Conservation (phyloP, 495 filamentous ascomycete species). For the Annulohypoxylon bovei region DNA sequence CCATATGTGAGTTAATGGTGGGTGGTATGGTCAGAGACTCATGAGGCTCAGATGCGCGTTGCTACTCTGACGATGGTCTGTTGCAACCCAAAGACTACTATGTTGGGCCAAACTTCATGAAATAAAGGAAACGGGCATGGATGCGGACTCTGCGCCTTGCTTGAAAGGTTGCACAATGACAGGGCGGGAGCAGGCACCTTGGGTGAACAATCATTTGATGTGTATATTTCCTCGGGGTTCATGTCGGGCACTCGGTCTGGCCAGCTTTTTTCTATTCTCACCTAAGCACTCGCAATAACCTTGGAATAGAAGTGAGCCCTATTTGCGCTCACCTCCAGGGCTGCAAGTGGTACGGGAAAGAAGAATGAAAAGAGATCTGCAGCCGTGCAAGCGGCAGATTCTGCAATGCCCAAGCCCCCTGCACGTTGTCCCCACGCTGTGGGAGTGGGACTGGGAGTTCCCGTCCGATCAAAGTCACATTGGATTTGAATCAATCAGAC, state of each 20-base stretch:
- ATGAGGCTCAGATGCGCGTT: slow-evolving; percentile 35
- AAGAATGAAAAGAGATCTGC: slow-evolving; percentile 21
- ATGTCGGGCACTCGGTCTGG: background rate
- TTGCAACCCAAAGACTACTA: slow-evolving; percentile 24
- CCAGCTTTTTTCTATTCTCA: slow-evolving; percentile 10
- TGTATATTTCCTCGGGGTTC: background rate
- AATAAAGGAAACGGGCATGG: background rate
- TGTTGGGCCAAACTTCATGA: slow-evolving; percentile 22
- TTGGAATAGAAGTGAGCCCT: slow-evolving; percentile 11
- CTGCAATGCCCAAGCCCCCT: slow-evolving; percentile 17
- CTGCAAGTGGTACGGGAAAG: slow-evolving; percentile 2
- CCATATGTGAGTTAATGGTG: background rate
- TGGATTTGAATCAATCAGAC: slow-evolving; percentile 22
- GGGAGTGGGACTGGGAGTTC: slow-evolving; percentile 19
- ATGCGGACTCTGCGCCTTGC: slow-evolving; percentile 33
- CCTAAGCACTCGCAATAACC: slow-evolving; percentile 25
- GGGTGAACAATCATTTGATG: slow-evolving; percentile 5
- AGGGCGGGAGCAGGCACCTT: slow-evolving; percentile 1
- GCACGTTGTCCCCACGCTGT: slow-evolving; percentile 12
- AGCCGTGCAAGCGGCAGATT: slow-evolving; percentile 6
- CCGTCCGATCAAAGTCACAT: slow-evolving; percentile 29
- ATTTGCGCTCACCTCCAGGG: slow-evolving; percentile 25
- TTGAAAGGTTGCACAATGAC: slow-evolving; percentile 16
- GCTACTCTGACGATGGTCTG: slow-evolving; percentile 20
- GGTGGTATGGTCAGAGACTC: slow-evolving; percentile 14